phyloP scores from a whole-genome alignment of 2,329 filamentous ascomycete species.

The Apiospora malaysiana region DNA sequence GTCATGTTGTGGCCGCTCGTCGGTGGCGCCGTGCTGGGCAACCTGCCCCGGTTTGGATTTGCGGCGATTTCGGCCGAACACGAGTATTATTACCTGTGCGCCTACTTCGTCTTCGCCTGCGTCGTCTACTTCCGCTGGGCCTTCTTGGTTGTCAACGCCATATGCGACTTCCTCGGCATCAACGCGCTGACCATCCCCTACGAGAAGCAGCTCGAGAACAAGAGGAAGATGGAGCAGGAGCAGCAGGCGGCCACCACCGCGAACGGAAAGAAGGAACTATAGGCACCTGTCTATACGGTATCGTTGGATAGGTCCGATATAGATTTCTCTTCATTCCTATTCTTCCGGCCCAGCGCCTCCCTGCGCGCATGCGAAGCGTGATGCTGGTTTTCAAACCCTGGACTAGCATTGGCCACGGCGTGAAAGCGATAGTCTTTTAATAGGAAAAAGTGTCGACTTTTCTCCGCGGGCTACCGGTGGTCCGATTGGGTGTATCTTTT shows the following conservation, averaged over 20 bases:
- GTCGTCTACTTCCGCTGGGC: conserved; percentile 96
- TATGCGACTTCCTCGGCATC: conserved; percentile 91
- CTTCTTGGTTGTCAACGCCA: conserved; percentile 85
- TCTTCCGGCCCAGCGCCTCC: neutral
- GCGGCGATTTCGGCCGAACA: conserved; percentile 66
- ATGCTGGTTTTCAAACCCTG: neutral
- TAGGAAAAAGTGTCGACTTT: neutral
- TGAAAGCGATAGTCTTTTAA: neutral
- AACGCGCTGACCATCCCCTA: conserved; percentile 87
- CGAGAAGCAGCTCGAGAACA: conserved; percentile 64
- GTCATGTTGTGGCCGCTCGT: conserved; percentile 87
- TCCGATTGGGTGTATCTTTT: neutral
- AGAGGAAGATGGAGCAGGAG: conserved; percentile 43
- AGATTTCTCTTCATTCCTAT: neutral
- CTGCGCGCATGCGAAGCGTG: neutral
- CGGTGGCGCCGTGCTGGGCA: conserved; percentile 81
- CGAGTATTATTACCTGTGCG: conserved; percentile 83
- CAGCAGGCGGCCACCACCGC: conserved; percentile 29
- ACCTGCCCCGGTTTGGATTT: conserved; percentile 79
- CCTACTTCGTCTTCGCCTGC: conserved; percentile 81
- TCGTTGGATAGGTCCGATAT: neutral
- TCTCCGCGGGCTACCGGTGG: neutral
- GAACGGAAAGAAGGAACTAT: conserved; percentile 38
- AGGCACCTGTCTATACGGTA: neutral
- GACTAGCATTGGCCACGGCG: neutral